phyloP scores from a whole-genome alignment of 164 flowering plant genomes.

The Piper longum region DNA sequence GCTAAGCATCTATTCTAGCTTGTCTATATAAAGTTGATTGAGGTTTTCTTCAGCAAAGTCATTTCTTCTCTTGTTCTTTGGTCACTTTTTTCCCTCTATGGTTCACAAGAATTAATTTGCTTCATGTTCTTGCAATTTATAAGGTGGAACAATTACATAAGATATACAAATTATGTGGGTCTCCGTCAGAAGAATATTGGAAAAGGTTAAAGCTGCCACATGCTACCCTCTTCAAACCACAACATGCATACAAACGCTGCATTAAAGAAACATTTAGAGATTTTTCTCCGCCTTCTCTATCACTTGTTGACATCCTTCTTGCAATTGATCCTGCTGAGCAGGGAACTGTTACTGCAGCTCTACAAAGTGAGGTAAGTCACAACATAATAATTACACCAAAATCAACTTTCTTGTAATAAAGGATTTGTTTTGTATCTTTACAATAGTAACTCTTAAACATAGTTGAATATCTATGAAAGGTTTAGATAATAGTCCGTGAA shows the following conservation, averaged over 20 bases:
- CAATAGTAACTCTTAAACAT: not conserved
- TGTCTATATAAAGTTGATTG: no score
- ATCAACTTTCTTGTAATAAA: no score
- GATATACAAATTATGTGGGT: constrained; percentile 92
- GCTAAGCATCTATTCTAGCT: no score
- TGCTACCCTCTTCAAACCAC: constrained; percentile 81
- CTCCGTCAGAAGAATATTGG: constrained; percentile 92
- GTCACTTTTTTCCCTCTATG: not conserved
- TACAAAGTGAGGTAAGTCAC: constrained; percentile 60
- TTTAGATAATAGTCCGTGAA: no score
- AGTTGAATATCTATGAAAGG: not conserved
- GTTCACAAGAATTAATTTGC: no score
- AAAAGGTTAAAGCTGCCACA: constrained; percentile 69
- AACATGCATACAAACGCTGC: constrained; percentile 73
- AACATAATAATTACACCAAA: no score
- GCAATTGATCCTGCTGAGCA: constrained; percentile 71
- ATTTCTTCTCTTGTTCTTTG: no score
- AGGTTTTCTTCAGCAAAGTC: no score
- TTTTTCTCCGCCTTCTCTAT: constrained; percentile 59
- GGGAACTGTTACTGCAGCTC: constrained; percentile 63
- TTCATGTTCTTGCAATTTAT: not conserved
- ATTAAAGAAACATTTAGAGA: constrained; percentile 61
- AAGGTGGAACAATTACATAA: constrained; percentile 96
- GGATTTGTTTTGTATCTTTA: no score
- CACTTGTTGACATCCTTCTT: constrained; percentile 65